phyloP scores from a whole-genome alignment of 2,329 filamentous ascomycete species.

The Leptoxyphium fumago region DNA sequence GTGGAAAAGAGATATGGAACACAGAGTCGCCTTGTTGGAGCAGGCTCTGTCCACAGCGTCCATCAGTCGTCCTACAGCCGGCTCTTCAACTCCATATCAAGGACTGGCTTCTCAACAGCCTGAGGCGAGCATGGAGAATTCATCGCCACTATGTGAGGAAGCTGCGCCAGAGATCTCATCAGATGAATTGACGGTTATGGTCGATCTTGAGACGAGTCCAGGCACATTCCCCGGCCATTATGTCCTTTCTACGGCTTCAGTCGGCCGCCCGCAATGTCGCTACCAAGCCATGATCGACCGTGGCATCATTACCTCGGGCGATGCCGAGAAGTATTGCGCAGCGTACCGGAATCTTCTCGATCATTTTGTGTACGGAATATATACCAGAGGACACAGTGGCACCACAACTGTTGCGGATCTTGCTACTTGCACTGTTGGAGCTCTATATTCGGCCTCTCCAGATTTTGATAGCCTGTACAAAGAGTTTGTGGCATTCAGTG shows the following conservation, averaged over 20 bases:
- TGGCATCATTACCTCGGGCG: conserved; percentile 13
- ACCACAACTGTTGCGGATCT: not conserved
- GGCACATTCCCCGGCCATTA: conserved; percentile 19
- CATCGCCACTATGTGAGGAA: conserved; percentile 9
- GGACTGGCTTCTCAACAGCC: conserved; percentile 1
- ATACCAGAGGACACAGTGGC: conserved; percentile 9
- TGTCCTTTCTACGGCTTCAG: conserved; percentile 13
- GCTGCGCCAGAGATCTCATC: conserved; percentile 1
- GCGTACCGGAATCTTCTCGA: conserved; percentile 20
- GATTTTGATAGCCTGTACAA: conserved; percentile 18
- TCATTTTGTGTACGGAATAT: conserved; percentile 19
- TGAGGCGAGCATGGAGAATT: not conserved
- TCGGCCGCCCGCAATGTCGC: not conserved
- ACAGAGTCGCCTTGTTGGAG: conserved; percentile 24
- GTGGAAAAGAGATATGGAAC: conserved; percentile 27
- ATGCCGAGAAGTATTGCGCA: conserved; percentile 16
- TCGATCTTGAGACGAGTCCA: conserved; percentile 24
- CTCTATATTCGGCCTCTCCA: conserved; percentile 14
- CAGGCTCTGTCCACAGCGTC: conserved; percentile 17
- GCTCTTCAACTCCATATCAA: not conserved
- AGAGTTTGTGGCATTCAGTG: conserved; percentile 16
- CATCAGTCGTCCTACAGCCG: not conserved
- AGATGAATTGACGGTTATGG: conserved; percentile 23
- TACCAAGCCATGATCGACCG: conserved; percentile 14
- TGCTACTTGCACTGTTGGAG: conserved; percentile 22